Base-by-base conservation (phyloP, 768 basidiomycete genomes). In the Boletus vinaceobasis region DNA sequence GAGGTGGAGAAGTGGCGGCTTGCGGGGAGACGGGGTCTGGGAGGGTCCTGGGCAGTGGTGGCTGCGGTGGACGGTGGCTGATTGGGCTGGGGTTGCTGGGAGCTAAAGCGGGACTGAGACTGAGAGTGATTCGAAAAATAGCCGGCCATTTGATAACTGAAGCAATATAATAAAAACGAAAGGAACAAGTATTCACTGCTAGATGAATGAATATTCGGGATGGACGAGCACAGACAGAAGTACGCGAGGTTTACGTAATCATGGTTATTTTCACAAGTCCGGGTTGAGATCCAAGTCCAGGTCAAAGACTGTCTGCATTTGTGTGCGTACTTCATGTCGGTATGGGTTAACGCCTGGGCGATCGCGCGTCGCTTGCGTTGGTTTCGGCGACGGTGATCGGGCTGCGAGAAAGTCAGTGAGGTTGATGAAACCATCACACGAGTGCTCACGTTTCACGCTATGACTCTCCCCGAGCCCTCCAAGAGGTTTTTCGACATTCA, bases 121-220 rank as follows among this genome's bases (percentile, higher is more conserved):
- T 84, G 78, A 45, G 88, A 87, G 67, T 89, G 87, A 73, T 91
- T 92, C 39, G 88, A 90, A 74, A 90, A 90, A 77, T 89, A 91
- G 72, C 79, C 82, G 68, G 83, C 79, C 84, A 85, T 85, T 56
- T 7, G 56, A 67, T 71, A 67, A 64, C 48, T 67, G 57, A 57
- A 56, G 42, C 23, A 65, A 71, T 39, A 61, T 19, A 65, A 71
- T 39, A 61, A 58, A 60, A 40, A 48, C 21, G 32, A 27, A 27
- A 14, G 10, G 11, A n/a, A 7, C 7, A n/a, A 44, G 5, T 11
- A n/a, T 19, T 17, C 23, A 26, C 14, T 15, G 23, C 42, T 17
- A 26, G 23, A 26, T 10, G 17, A n/a, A 26, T 10, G 17, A n/a
- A 27, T n/a, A 32, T 23, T 43, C 5, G 52, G 52, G 60, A 54